Evolutionary conservation across 2,329 filamentous ascomycete species (phyloP).

Genomic region (Anisogramma anomala): DNA sequence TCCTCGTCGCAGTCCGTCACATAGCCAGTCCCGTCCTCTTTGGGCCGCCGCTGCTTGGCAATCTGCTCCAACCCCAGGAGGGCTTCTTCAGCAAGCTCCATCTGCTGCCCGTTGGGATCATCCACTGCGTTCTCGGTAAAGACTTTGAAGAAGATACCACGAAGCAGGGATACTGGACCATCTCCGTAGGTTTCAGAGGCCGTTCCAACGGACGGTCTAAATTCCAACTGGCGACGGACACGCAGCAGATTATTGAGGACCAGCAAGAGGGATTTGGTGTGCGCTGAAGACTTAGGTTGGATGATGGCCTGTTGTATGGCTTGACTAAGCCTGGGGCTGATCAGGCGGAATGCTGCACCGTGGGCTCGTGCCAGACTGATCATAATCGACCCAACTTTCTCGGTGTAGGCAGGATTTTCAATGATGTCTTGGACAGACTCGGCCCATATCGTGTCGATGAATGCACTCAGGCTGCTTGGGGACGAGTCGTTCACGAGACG

Average conservation of each 20-base stretch:
- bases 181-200: neutral
- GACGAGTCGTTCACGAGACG: constrained; percentile 11
- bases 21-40: constrained; percentile 9
- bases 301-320: constrained; percentile 38
- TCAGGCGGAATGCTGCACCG: constrained; percentile 35
- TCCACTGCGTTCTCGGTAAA: constrained; percentile 24
- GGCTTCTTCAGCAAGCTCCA: constrained; percentile 32
- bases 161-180: constrained; percentile 25
- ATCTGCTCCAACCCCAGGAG: constrained; percentile 35
- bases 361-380: constrained; percentile 26
- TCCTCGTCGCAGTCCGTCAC: neutral
- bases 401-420: constrained; percentile 39
- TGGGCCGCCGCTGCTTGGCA: constrained; percentile 28
- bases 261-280: constrained; percentile 40
- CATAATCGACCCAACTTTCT: constrained; percentile 26
- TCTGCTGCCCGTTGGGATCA: constrained; percentile 25
- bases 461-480: constrained; percentile 30
- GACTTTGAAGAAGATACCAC: constrained; percentile 30
- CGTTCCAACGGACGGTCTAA: constrained; percentile 2
- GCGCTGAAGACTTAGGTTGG: constrained; percentile 37
- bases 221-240: constrained; percentile 9
- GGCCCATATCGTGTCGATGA: constrained; percentile 36
- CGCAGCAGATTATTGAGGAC: constrained; percentile 38
- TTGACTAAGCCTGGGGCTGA: constrained; percentile 35
- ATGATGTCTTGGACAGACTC: constrained; percentile 42